Percentiles rank a stretch among this genome's conserved stretches.
phyloP scores from a whole-genome alignment of 768 basidiomycete genomes.

The Leccinum rimulosum region DNA sequence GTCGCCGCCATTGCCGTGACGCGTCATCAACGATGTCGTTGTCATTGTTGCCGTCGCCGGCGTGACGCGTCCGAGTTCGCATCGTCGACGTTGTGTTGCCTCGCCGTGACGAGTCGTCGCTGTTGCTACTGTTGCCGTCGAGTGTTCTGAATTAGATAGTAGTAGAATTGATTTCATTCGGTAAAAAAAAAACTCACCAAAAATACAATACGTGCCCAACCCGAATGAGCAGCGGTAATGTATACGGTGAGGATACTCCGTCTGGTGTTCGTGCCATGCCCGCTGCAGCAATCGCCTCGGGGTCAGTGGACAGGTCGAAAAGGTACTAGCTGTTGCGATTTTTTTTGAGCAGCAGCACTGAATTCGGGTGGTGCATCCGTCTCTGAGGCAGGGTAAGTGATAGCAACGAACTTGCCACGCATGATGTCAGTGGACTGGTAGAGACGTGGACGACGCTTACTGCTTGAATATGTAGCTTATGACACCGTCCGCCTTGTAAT shows the following conservation, averaged over 20 bases:
- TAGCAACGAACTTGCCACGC: conserved; percentile 60
- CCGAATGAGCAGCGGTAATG: too few relatives aligned
- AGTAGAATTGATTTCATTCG: too few relatives aligned
- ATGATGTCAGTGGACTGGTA: conserved; percentile 46
- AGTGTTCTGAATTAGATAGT: too few relatives aligned
- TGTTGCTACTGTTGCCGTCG: too few relatives aligned
- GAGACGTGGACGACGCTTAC: conserved; percentile 35
- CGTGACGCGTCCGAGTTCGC: too few relatives aligned
- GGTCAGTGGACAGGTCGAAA: conserved; percentile 83
- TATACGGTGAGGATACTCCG: conserved; percentile 54
- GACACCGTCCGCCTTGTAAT: conserved; percentile 95
- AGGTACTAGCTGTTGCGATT: conserved; percentile 84
- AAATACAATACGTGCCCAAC: too few relatives aligned
- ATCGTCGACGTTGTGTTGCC: too few relatives aligned
- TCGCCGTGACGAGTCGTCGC: too few relatives aligned
- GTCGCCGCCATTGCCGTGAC: too few relatives aligned
- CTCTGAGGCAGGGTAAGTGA: conserved; percentile 79
- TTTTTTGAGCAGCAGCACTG: conserved; percentile 74
- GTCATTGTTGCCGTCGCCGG: too few relatives aligned
- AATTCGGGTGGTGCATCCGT: conserved; percentile 75
- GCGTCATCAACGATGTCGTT: too few relatives aligned
- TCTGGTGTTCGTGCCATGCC: conserved; percentile 73
- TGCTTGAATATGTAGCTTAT: conserved; percentile 93
- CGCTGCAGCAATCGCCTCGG: conserved; percentile 62
- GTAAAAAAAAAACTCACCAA: too few relatives aligned